These are phyloP conservation scores for Maudiozyma serrabonitensis DNA, from an alignment of 805 yeast genomes.

Conservation along the genomic window DNA sequence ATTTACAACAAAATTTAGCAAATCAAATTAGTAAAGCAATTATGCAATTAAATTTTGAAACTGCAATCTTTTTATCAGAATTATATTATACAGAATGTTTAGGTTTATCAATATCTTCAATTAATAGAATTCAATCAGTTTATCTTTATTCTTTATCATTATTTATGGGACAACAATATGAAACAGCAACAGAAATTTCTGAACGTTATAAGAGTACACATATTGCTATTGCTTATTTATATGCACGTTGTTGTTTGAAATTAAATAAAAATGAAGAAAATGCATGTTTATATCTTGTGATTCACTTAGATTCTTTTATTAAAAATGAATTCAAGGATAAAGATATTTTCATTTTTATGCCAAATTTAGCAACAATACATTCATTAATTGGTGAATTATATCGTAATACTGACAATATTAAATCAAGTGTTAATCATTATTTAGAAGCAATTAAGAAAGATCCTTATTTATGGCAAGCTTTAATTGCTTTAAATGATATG, in stretches of 20 bases:
- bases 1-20: conserved; percentile 5
- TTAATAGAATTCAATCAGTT: conserved; percentile 43
- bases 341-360: conserved; percentile 23
- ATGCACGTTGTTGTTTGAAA: conserved; percentile 47
- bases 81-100: conserved; percentile 52
- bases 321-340: conserved; percentile 1
- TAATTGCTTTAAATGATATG: conserved; percentile 59
- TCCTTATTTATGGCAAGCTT: conserved; percentile 82
- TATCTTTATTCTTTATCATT: conserved; percentile 65
- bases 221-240: conserved; percentile 68
- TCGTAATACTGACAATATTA: conserved; percentile 45
- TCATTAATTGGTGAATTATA: conserved; percentile 64
- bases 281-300: conserved; percentile 9
- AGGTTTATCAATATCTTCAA: conserved; percentile 5
- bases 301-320: conserved; percentile 3
- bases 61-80: conserved; percentile 85
- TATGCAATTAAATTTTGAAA: conserved; percentile 28
- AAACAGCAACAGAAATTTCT: conserved; percentile 46
- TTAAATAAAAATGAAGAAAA: conserved; percentile 12
- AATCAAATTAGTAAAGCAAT: conserved; percentile 16
- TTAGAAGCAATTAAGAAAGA: conserved; percentile 61
- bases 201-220: conserved; percentile 36
- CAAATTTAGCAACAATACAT: conserved; percentile 64
- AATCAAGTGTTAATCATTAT: conserved; percentile 58
- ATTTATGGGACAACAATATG: conserved; percentile 46